A percentile compares a stretch with the other conserved stretches of the same genome.
These are phyloP conservation scores for Boletus fagicola DNA, from an alignment of 768 basidiomycete genomes.

Conservation along the genomic window DNA sequence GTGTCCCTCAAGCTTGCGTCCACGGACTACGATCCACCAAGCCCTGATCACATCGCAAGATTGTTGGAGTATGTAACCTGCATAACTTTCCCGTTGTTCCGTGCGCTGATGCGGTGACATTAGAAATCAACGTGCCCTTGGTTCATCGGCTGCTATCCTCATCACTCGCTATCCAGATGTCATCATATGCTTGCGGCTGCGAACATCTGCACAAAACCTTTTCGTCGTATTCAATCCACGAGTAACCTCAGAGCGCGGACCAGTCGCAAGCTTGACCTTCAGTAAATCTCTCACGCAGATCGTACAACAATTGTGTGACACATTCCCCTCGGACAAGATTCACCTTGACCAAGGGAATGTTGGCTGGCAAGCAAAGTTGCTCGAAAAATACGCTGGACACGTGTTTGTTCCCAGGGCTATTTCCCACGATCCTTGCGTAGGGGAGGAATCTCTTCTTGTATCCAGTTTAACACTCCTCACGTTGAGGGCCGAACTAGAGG, in stretches of 20 bases:
- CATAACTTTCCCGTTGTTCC: background rate
- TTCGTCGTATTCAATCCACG: constrained; percentile 66
- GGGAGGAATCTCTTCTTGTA: constrained; percentile 40
- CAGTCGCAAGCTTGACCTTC: constrained; percentile 54
- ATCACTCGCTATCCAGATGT: constrained; percentile 64
- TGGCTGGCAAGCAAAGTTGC: constrained; percentile 55
- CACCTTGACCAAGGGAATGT: constrained; percentile 37
- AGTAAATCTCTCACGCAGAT: constrained; percentile 42
- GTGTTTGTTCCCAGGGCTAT: constrained; percentile 42
- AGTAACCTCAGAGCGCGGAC: constrained; percentile 45
- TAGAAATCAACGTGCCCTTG: constrained; percentile 23
- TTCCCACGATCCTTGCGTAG: constrained; percentile 11
- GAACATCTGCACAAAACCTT: constrained; percentile 27
- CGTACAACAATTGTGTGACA: constrained; percentile 40
- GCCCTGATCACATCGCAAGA: constrained; percentile 31
- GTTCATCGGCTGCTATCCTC: constrained; percentile 36
- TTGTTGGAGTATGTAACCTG: constrained; percentile 19
- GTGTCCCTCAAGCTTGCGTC: constrained; percentile 36
- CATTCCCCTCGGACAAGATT: constrained; percentile 43
- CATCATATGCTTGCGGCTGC: constrained; percentile 44
- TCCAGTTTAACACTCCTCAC: constrained; percentile 50
- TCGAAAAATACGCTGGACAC: constrained; percentile 54
- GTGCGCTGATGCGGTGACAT: constrained; percentile 5
- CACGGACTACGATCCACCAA: constrained; percentile 37
- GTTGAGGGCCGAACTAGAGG: constrained; percentile 40